Percentiles rank a stretch among this genome's conserved stretches.
Conservation (phyloP, 108 stramenopile species). For the Pseudonitzschia delicatissima region DNA sequence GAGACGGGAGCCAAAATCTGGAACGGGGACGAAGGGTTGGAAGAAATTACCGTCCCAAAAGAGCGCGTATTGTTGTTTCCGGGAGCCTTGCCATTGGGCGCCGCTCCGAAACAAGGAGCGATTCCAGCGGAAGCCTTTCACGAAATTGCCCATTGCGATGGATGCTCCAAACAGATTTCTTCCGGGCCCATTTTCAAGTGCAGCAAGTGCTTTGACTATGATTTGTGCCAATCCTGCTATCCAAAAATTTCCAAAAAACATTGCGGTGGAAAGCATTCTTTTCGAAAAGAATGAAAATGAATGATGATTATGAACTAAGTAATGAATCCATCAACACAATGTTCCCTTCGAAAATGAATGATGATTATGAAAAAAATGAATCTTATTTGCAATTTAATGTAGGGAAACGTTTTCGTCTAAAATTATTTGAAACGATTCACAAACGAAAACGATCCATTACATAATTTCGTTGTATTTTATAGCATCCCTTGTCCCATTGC, state of each 20-base stretch:
- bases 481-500: no score
- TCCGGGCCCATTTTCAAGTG: conserved; percentile 48
- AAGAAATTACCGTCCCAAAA: conserved; percentile 36
- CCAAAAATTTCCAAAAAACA: conserved; percentile 21
- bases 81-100: conserved; percentile 44
- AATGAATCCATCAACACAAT: no score
- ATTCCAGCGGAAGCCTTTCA: conserved; percentile 15
- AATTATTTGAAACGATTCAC: no score
- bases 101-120: background rate
- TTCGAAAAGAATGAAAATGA: conserved; percentile 11
- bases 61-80: conserved; percentile 75
- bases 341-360: no score
- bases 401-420: no score
- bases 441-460: no score
- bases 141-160: conserved; percentile 77
- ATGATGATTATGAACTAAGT: no score
- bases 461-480: no score
- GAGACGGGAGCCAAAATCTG: conserved; percentile 2
- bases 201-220: conserved; percentile 78
- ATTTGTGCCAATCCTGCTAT: conserved; percentile 75
- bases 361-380: no score
- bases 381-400: no score
- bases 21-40: conserved; percentile 23
- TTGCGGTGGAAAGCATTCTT: conserved; percentile 21
- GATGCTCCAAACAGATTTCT: conserved; percentile 49